Percentiles rank a stretch among this genome's conserved stretches.
phyloP scores from a whole-genome alignment of 2,329 filamentous ascomycete species.

The Bertia moriformis region DNA sequence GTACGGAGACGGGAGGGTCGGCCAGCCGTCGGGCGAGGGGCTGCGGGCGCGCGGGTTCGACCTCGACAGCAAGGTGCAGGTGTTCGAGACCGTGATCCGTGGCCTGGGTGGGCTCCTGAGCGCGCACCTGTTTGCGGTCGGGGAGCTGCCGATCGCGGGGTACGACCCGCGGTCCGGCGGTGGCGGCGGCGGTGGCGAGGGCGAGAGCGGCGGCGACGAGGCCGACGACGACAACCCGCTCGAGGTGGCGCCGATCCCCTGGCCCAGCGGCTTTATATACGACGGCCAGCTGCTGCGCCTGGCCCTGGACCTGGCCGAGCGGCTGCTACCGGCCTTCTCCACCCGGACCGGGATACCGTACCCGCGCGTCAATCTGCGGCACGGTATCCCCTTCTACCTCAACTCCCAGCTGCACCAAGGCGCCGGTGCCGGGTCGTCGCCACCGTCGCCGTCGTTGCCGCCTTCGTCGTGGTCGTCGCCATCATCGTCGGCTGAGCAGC shows the following conservation, averaged over 20 bases:
- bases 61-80: conserved; percentile 92
- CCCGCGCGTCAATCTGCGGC: conserved; percentile 77
- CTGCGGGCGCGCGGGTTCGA: conserved; percentile 71
- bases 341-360: conserved; percentile 86
- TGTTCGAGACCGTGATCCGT: conserved; percentile 94
- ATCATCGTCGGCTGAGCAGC: too few relatives aligned
- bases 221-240: conserved; percentile 16
- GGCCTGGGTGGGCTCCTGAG: conserved; percentile 82
- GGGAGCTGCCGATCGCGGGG: conserved; percentile 72
- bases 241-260: conserved; percentile 42
- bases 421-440: conserved; percentile 19
- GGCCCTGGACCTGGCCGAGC: conserved; percentile 68
- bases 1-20: conserved; percentile 71
- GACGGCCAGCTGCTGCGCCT: conserved; percentile 82
- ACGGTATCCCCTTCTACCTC: conserved; percentile 82
- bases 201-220: conserved; percentile 18
- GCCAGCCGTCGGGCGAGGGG: conserved; percentile 55
- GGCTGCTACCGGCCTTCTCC: conserved; percentile 81
- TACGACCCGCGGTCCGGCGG: conserved; percentile 39
- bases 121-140: conserved; percentile 82
- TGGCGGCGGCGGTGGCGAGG: conserved; percentile 2
- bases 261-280: conserved; percentile 69
- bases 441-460: conserved; percentile 22
- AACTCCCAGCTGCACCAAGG: conserved; percentile 66
- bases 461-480: too few relatives aligned